Evolutionary conservation across 352 stramenopile species (phyloP), one percentile per base, ranked within the genome.

Genomic region (Globisporangium iwayamae): DNA sequence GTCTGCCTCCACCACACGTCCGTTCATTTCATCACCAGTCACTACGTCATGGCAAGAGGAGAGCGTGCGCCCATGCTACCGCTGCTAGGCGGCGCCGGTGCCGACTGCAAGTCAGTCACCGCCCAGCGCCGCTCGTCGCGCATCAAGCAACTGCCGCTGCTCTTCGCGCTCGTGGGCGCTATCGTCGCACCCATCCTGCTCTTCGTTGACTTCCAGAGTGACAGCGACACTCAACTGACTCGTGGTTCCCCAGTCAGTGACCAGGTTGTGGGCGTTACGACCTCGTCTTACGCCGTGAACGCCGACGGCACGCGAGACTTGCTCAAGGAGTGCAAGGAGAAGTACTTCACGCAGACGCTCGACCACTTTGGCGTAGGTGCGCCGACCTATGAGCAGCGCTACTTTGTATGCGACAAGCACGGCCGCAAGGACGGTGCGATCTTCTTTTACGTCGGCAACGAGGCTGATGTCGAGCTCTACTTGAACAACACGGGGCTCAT

Each of bases 371-470:
- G 82, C 53, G 69, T 76, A 38, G 69, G 71, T 10, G 78, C 72
- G 16, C 70, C 73, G 22, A 93, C 71, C 11, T 96, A 90, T 72
- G 64, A 88, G 66, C 79, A 97, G 68, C 84, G 91, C 56, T 97
- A 96, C 73, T 98, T 97, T 68, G 78, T 97, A 38, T 97, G 89
- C 66, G 70, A 90, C 65, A 77, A 90, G 54, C 73, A 84, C 64
- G 87, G 71, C 66, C 74, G 65, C 56, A 74, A 78, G 32, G 72
- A 88, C 50, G 81, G 85, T 18, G 76, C 82, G 34, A 94, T 98
- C 64, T 96, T 98, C 66, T 97, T 98, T 71, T 98, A 98, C 70
- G 89, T 90, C 1, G 96, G 96, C 53, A 99, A 99, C 69, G 96
- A 99, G 71, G 94, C 91, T 7, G 81, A 98, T 48, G 87, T 99